Base-by-base conservation (phyloP, 306 rosid genomes). In the Medicago lupulina region DNA sequence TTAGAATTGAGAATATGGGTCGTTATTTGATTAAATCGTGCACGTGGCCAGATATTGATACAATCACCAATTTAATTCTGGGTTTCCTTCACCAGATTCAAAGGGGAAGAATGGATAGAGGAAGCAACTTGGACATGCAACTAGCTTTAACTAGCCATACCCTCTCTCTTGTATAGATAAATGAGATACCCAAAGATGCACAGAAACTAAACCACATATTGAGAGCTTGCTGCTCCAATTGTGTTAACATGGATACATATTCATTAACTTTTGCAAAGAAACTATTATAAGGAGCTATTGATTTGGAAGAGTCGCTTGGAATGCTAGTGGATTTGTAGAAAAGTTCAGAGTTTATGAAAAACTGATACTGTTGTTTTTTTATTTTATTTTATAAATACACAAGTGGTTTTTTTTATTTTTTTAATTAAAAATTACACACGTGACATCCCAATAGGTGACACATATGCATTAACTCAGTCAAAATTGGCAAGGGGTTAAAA, bases 241-340 rank as follows among this genome's bases (percentile, higher is more conserved):
- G 91, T 25, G 41, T 87, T 19, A 92, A 84, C 72, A 85, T 83
- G 66, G 92, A 87, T 71, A 46, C 79, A 43, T 83, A 82, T 69
- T 92, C 99, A 5, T 77, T 92, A 8, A 89, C 86, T 78, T 87
- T 95, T 53, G 99, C 97, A 63, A 89, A 90, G 84, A 90, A 96
- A 49, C 84, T 90, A 41, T 72, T 96, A 55, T 85, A 88, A 84
- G 98, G 98, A 57, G 97, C 99, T 19, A 75, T 85, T 57, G 91
- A 96, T 84, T 96, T 96, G 93, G 98, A 96, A 82, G 90, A 88
- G 62, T 92, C 99, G 19, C 66, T 96, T 70, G 84, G 86, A 80
- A 89, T 92, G 96, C 85, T 92, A 16, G 90, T 87, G 70, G 85
- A 90, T 74, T 55, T 89, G 87, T 96, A 90, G 65, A 89, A 88